Evolutionary conservation across 345 rosid species (phyloP).

Genomic region (Limnanthes douglasii): DNA sequence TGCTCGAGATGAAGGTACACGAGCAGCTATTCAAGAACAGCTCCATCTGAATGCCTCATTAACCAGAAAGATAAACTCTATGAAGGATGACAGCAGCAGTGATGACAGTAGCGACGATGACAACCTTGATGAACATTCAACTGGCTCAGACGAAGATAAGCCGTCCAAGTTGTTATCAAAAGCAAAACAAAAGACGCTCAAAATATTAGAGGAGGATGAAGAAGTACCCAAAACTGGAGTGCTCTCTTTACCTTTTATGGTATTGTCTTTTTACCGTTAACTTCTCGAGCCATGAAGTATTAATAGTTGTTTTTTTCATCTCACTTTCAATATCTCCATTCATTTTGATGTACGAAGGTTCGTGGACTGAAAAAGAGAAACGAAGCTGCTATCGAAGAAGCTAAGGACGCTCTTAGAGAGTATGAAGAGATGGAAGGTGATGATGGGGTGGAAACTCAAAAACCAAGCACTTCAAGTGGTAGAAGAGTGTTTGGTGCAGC

Average conservation of each 20-base stretch:
- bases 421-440: constrained; percentile 46
- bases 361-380: constrained; percentile 62
- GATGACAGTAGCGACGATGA: constrained; percentile 50
- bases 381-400: constrained; percentile 66
- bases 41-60: constrained; percentile 55
- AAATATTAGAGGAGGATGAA: constrained; percentile 45
- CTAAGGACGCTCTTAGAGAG: constrained; percentile 63
- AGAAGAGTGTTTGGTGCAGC: constrained; percentile 71
- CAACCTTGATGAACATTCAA: constrained; percentile 23
- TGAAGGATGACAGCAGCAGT: constrained; percentile 53
- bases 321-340: constrained; percentile 1
- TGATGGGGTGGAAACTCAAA: constrained; percentile 22
- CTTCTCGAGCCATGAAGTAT: constrained; percentile 1
- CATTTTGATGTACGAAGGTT: constrained; percentile 24
- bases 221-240: constrained; percentile 63
- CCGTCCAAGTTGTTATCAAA: constrained; percentile 36
- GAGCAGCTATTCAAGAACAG: constrained; percentile 77
- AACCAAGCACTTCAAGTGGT: constrained; percentile 28
- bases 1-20: constrained; percentile 67
- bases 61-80: constrained; percentile 76
- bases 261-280: constrained; percentile 11
- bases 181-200: constrained; percentile 63
- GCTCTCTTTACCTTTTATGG: constrained; percentile 91
- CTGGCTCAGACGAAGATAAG: constrained; percentile 36
- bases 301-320: constrained; percentile 2